Evolutionary conservation across 257 asterid species (phyloP).

Genomic region (Gardenia jasminoides): DNA sequence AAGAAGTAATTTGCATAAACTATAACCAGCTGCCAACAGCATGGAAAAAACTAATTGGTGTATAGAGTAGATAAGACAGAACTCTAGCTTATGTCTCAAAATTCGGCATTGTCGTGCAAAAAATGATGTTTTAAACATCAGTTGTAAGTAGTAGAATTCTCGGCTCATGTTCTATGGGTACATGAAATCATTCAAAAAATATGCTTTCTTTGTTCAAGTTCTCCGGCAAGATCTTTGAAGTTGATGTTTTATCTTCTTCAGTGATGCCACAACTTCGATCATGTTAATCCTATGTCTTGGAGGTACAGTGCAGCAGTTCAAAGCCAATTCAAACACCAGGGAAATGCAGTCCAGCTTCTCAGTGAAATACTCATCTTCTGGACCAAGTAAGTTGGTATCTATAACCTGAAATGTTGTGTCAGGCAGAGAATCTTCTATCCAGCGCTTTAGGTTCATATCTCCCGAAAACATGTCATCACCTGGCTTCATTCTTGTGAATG

Average conservation of each 20-base stretch:
- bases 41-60: too few species aligned
- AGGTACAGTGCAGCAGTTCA: slow-evolving; percentile 28
- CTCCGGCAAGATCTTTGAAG: neutral
- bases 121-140: too few species aligned
- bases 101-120: too few species aligned
- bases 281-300: slow-evolving; percentile 32
- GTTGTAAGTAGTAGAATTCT: too few species aligned
- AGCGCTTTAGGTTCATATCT: neutral
- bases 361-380: neutral
- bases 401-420: neutral
- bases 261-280: slow-evolving; percentile 22
- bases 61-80: too few species aligned
- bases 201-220: neutral
- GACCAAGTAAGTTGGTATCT: neutral
- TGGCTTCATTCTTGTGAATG: slow-evolving; percentile 3
- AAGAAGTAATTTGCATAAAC: too few species aligned
- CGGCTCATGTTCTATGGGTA: too few species aligned
- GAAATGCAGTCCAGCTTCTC: slow-evolving; percentile 20
- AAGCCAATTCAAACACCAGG: slow-evolving; percentile 31
- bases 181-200: too few species aligned
- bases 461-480: neutral
- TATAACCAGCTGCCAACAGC: too few species aligned
- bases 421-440: neutral
- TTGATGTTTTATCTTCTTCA: slow-evolving; percentile 31
- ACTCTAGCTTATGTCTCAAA: too few species aligned